Conservation (phyloP, 2,329 filamentous ascomycete genomes). For the Truncatella angustata region DNA sequence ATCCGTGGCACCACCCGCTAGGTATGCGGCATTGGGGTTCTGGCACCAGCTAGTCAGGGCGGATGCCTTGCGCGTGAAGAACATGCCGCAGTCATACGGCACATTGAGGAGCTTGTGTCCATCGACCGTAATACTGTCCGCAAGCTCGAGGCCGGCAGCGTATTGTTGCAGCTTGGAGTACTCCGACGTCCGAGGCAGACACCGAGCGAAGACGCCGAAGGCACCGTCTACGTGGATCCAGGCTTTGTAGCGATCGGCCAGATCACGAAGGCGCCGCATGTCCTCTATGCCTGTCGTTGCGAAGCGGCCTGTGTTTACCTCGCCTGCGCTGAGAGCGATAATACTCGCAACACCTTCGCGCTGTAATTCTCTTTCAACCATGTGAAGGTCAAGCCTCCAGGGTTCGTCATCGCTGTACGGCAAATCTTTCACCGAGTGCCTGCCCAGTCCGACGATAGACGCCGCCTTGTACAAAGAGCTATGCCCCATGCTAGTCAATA, state of each 20-base stretch:
- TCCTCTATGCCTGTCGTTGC: conserved; percentile 59
- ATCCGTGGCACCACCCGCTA: conserved; percentile 39
- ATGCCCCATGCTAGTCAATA: conserved; percentile 80
- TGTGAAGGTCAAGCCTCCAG: conserved; percentile 68
- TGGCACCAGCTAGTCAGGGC: conserved; percentile 66
- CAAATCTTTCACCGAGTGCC: conserved; percentile 64
- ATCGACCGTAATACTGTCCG: conserved; percentile 84
- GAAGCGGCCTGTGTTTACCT: conserved; percentile 88
- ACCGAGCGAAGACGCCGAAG: conserved; percentile 78
- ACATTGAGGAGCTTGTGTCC: conserved; percentile 93
- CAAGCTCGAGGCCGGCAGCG: conserved; percentile 69
- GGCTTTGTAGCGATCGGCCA: conserved; percentile 71
- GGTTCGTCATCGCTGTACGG: conserved; percentile 49
- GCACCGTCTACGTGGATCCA: conserved; percentile 93
- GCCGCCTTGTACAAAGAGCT: conserved; percentile 84
- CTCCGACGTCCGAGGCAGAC: conserved; percentile 55
- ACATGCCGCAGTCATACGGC: conserved; percentile 91
- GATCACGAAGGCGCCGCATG: conserved; percentile 58
- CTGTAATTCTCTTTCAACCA: conserved; percentile 59
- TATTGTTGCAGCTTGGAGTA: conserved; percentile 52
- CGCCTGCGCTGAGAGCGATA: conserved; percentile 77
- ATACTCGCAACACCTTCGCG: conserved; percentile 63
- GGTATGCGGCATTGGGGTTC: conserved; percentile 85
- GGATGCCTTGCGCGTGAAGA: conserved; percentile 67
- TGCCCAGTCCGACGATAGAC: conserved; percentile 75